Conservation (phyloP, 148 eudicot species). For the Rhododendron kiyosumense region DNA sequence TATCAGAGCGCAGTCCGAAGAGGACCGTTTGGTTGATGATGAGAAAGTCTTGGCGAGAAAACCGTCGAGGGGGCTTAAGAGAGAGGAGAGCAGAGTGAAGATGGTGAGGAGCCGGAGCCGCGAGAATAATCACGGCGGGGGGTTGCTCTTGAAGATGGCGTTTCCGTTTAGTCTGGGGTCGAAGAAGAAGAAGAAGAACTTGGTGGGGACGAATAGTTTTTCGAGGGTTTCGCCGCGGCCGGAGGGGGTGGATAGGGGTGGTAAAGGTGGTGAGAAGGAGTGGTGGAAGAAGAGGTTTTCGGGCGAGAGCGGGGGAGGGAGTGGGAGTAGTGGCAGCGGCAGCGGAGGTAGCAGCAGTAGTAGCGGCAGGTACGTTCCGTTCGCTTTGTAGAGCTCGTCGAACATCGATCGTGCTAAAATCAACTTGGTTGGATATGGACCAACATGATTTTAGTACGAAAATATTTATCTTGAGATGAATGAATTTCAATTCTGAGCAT, state of each 20-base stretch:
- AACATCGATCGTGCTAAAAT: neutral
- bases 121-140: conserved; percentile 33
- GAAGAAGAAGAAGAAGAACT: conserved; percentile 34
- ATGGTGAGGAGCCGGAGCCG: conserved; percentile 44
- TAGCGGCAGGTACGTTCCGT: conserved; percentile 25
- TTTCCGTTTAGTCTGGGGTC: conserved; percentile 45
- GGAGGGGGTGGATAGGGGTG: conserved; percentile 12
- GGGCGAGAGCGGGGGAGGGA: conserved; percentile 42
- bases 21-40: conserved; percentile 22
- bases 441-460: neutral
- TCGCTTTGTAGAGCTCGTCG: neutral
- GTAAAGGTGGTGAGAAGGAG: conserved; percentile 38
- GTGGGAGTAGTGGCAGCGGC: conserved; percentile 23
- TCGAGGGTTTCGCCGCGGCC: conserved; percentile 41
- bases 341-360: conserved; percentile 19
- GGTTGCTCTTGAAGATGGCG: conserved; percentile 50
- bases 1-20: conserved; percentile 7
- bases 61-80: conserved; percentile 13
- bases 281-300: conserved; percentile 68
- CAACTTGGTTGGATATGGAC: neutral
- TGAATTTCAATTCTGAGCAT: neutral
- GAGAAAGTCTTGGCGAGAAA: conserved; percentile 17
- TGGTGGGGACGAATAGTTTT: conserved; percentile 14
- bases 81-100: conserved; percentile 31
- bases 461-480: neutral